Conservation (phyloP, 768 basidiomycete species). For the Agaricus subrufescens region DNA sequence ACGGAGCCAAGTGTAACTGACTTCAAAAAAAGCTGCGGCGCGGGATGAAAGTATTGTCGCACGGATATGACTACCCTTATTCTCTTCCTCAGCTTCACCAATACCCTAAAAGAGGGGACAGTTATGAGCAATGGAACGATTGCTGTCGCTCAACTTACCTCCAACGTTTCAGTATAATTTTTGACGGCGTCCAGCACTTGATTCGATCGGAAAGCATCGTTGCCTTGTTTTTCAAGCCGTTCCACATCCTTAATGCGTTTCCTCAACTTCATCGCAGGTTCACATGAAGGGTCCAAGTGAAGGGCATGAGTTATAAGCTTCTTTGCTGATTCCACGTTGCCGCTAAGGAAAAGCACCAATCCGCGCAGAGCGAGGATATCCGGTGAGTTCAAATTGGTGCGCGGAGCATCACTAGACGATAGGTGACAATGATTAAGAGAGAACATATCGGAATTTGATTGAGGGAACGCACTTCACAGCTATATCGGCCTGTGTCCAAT, state of each 20-base stretch:
- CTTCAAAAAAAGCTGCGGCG: conserved; percentile 78
- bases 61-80: conserved; percentile 74
- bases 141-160: conserved; percentile 34
- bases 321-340: conserved; percentile 64
- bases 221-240: conserved; percentile 80
- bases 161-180: conserved; percentile 69
- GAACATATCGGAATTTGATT: neutral
- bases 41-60: conserved; percentile 80
- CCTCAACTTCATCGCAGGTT: conserved; percentile 62
- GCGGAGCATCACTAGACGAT: conserved; percentile 61
- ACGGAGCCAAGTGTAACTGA: conserved; percentile 17
- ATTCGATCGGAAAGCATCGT: conserved; percentile 63
- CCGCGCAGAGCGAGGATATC: conserved; percentile 76
- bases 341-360: conserved; percentile 69
- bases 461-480: conserved; percentile 62
- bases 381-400: conserved; percentile 67
- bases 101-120: conserved; percentile 42
- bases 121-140: neutral
- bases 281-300: conserved; percentile 73
- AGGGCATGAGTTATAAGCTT: conserved; percentile 70
- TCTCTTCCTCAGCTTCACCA: conserved; percentile 65
- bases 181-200: conserved; percentile 57
- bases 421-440: neutral
- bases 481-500: conserved; percentile 65
- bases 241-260: conserved; percentile 81